Conservation (phyloP, 2,329 filamentous ascomycete species). For the Fonsecaea multimorphosa region DNA sequence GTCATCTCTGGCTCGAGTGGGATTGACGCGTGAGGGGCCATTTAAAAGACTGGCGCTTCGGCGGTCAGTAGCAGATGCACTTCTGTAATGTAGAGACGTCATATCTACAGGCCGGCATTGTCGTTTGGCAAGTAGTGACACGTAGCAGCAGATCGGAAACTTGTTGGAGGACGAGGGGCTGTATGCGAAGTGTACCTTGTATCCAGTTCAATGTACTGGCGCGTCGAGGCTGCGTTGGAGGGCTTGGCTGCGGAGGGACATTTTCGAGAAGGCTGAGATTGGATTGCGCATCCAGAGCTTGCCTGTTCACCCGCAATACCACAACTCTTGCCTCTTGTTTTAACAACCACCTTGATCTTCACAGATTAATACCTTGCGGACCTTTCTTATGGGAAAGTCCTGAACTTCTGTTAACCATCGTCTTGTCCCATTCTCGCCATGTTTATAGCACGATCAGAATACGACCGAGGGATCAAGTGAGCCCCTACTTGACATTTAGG, state of each 20-base stretch:
- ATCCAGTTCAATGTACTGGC: conserved; percentile 2
- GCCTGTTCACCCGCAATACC: conserved; percentile 6
- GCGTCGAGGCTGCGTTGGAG: conserved; percentile 16
- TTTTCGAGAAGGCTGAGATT: conserved; percentile 15
- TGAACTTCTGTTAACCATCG: background rate
- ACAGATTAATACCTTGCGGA: background rate
- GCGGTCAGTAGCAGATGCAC: conserved; percentile 39
- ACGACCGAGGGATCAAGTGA: conserved; percentile 98
- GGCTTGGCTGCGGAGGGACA: conserved; percentile 6
- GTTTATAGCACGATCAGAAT: conserved; percentile 99
- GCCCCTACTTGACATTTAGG: conserved; percentile 44
- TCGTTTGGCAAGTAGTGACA: background rate
- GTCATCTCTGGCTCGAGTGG: conserved; percentile 37
- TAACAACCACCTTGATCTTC: background rate
- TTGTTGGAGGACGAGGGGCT: background rate
- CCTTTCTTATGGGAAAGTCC: background rate
- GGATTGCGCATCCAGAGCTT: conserved; percentile 20
- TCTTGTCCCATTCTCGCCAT: conserved; percentile 55
- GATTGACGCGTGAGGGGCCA: conserved; percentile 37
- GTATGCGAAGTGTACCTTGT: background rate
- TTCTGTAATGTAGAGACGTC: conserved; percentile 39
- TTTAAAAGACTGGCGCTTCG: conserved; percentile 33
- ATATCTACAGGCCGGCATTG: conserved; percentile 29
- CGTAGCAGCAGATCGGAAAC: background rate
- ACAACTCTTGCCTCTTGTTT: background rate